Conservation (phyloP, 2,329 filamentous ascomycete species). For the Orbilia oligospora region DNA sequence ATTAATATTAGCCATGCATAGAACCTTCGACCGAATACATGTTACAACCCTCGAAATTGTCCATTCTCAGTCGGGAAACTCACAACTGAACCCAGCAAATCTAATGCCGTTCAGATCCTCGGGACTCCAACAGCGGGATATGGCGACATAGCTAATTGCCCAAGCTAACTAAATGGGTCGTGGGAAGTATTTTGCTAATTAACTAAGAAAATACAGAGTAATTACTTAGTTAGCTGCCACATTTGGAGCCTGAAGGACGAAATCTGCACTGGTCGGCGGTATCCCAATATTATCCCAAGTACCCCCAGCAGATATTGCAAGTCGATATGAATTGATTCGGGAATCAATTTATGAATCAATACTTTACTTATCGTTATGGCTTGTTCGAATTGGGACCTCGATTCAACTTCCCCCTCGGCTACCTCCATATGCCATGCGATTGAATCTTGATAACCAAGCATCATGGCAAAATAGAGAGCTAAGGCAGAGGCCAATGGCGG, state of each 20-base stretch:
- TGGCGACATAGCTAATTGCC: conserved; percentile 39
- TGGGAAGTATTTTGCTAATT: conserved; percentile 1
- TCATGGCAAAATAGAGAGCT: conserved; percentile 5
- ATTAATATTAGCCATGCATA: not conserved
- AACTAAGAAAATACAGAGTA: too few species aligned
- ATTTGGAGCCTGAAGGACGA: conserved; percentile 3
- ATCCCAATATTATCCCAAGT: not conserved
- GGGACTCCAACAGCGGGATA: conserved; percentile 33
- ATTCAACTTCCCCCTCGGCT: conserved; percentile 20
- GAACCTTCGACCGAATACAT: conserved; percentile 18
- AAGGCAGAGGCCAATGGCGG: conserved; percentile 25
- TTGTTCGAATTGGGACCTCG: conserved; percentile 12
- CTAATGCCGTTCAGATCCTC: conserved; percentile 8
- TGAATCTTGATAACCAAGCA: conserved; percentile 6
- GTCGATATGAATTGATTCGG: too few species aligned
- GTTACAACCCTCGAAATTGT: not conserved
- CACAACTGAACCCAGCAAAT: conserved; percentile 17
- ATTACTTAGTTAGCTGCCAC: conserved; percentile 38
- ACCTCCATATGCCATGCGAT: conserved; percentile 11
- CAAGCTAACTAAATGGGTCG: not conserved
- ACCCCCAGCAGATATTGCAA: too few species aligned
- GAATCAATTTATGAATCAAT: not conserved
- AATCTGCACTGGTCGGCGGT: too few species aligned
- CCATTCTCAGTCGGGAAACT: conserved; percentile 32
- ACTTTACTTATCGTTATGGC: not conserved